Evolutionary conservation across 1,139 yeast species (phyloP).

Genomic region (Saccharomycopsis hybrid): DNA sequence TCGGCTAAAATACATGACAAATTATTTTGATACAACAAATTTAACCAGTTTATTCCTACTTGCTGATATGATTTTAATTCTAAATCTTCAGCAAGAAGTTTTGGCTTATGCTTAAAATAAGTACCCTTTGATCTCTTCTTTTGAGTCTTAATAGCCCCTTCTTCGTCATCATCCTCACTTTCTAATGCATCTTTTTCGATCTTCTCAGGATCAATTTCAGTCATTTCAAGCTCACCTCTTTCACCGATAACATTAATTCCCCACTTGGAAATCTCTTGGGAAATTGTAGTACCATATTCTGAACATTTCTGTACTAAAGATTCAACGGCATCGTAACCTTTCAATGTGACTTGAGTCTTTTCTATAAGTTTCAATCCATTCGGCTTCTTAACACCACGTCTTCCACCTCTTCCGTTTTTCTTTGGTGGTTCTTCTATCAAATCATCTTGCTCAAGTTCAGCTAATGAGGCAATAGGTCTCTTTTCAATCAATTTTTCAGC

Average conservation of each 20-base stretch:
- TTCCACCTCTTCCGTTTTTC: slow-evolving; percentile 20
- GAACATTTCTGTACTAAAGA: slow-evolving; percentile 81
- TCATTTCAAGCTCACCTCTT: slow-evolving; percentile 51
- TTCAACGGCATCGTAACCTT: slow-evolving; percentile 92
- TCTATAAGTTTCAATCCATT: slow-evolving; percentile 71
- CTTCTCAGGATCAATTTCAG: slow-evolving; percentile 37
- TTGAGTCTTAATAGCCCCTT: slow-evolving; percentile 11
- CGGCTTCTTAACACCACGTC: slow-evolving; percentile 27
- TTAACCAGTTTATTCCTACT: slow-evolving; percentile 93
- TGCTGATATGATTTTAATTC: slow-evolving; percentile 84
- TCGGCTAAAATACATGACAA: slow-evolving; percentile 93
- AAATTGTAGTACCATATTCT: slow-evolving; percentile 63
- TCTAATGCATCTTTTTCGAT: slow-evolving; percentile 31
- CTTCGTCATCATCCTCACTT: slow-evolving; percentile 33
- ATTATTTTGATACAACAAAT: slow-evolving; percentile 65
- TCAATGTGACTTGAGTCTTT: slow-evolving; percentile 58
- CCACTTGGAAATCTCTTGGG: slow-evolving; percentile 75
- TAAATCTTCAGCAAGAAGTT: slow-evolving; percentile 52
- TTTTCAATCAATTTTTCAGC: slow-evolving; percentile 55
- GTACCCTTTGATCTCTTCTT: slow-evolving; percentile 25
- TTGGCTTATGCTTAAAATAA: slow-evolving; percentile 70
- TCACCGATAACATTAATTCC: slow-evolving; percentile 68
- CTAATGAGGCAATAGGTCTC: slow-evolving; percentile 64
- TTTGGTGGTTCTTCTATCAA: slow-evolving; percentile 30
- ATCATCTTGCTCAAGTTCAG: slow-evolving; percentile 49